A percentile compares a stretch with the other conserved stretches of the same genome.
Evolutionary conservation across 345 rosid genomes (phyloP).

Genomic region (thale cress (Arabidopsis thaliana)): TAIR10.1 NC_003075.7:8209501-8210000

Average conservation of each 20-base stretch:
- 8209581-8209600: constrained; percentile 78
- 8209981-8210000: neutral
- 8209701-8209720: constrained; percentile 66
- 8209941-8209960: neutral
- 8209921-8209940: neutral
- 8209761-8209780: neutral
- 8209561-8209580: constrained; percentile 59
- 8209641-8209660: constrained; percentile 82
- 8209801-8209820: constrained; percentile 13
- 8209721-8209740: constrained; percentile 69
- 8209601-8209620: constrained; percentile 79
- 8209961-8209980: neutral
- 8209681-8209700: constrained; percentile 70
- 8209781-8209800: neutral
- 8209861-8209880: constrained; percentile 23
- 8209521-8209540: neutral
- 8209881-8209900: neutral
- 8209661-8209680: constrained; percentile 91
- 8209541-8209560: neutral
- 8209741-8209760: neutral
- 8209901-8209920: constrained; percentile 4
- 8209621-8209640: constrained; percentile 82
- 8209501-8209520: neutral
- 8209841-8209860: constrained; percentile 7
- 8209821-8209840: neutral